These are phyloP conservation scores for Trichoderma orchidacearum DNA, from an alignment of 495 filamentous ascomycete species.

Conservation along the genomic window DNA sequence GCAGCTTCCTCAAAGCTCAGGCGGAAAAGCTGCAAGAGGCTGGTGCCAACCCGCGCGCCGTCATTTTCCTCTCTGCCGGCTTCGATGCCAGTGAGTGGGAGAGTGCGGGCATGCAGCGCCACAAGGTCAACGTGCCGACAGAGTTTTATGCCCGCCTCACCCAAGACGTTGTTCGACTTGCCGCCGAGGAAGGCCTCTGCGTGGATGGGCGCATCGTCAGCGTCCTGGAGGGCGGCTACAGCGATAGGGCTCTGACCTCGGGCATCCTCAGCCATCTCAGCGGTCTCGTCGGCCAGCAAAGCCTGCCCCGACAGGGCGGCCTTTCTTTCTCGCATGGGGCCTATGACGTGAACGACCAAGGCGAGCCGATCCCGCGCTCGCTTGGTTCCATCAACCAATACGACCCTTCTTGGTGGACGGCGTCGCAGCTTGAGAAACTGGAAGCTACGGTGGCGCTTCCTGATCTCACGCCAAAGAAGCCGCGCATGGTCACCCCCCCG, in stretches of 20 bases:
- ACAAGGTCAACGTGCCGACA: slow-evolving; percentile 88
- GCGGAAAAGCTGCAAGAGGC: slow-evolving; percentile 43
- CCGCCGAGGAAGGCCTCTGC: slow-evolving; percentile 63
- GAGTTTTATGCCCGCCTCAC: slow-evolving; percentile 92
- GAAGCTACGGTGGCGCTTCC: slow-evolving; percentile 36
- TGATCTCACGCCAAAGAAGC: slow-evolving; percentile 37
- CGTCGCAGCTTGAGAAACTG: slow-evolving; percentile 50
- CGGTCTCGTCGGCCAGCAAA: slow-evolving; percentile 49
- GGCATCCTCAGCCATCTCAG: slow-evolving; percentile 81
- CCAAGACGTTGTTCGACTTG: slow-evolving; percentile 64
- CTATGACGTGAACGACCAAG: background rate
- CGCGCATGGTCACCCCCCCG: slow-evolving; percentile 36
- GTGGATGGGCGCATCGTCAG: slow-evolving; percentile 80
- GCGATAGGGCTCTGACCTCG: slow-evolving; percentile 73
- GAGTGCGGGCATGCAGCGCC: slow-evolving; percentile 80
- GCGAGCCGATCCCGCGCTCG: background rate
- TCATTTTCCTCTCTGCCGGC: slow-evolving; percentile 87
- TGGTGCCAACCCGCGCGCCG: slow-evolving; percentile 51
- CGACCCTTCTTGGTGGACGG: slow-evolving; percentile 66
- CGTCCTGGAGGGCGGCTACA: slow-evolving; percentile 92
- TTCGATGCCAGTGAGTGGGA: slow-evolving; percentile 97
- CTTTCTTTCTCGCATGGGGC: background rate
- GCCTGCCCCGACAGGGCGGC: slow-evolving; percentile 14
- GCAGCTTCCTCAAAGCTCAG: slow-evolving; percentile 55
- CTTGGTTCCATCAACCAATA: slow-evolving; percentile 24